Evolutionary conservation across 257 asterid genomes (phyloP), one percentile per base, ranked within the genome.

Genomic region (Echites panduratus): DNA sequence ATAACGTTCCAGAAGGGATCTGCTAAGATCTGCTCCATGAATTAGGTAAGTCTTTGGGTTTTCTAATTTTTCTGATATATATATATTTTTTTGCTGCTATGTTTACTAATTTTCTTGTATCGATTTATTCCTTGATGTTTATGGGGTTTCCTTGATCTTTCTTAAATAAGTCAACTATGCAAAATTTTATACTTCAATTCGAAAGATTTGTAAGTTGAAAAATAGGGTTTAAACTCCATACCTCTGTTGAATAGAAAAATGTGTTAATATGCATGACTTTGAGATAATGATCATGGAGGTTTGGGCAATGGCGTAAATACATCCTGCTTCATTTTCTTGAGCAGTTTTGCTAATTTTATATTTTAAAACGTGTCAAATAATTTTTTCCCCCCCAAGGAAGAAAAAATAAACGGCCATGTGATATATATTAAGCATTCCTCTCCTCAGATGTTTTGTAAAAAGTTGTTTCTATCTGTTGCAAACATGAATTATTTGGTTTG

Each of bases 1-100:
- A 26, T 75, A 22, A 53, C n/a, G 26, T 71, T 75, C 16, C 48
- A 26, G 27, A 16, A 19, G 58, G 76, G 67, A 76, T 76, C 68
- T 64, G 76, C 68, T 27, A 64, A 56, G 80, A 76, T 76, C 80
- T 71, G 80, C 72, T 69, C 43, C 43, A 62, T 70, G 72, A 70
- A 65, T 54, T 63, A 44, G 80, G 80, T 50, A 70, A 38, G 59
- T 32, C 9, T 9, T 29, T 13, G 50, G 45, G 29, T 4, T 47
- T 70, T 26, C 44, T 38, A 9, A 48, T 65, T 70, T 17, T 22
- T 65, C 64, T 53, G 3, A 12, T 38, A 12, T 65, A 35, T 61
- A 0, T 64, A 17, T 12, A 16, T 41, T 0, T 41, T 50, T 35
- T 24, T 13, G 2, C 4, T n/a, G 6, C 1, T 17, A 6, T 22